These are phyloP conservation scores for Solanum tarijense DNA, from an alignment of 257 asterid genomes.

Conservation along the genomic window DNA sequence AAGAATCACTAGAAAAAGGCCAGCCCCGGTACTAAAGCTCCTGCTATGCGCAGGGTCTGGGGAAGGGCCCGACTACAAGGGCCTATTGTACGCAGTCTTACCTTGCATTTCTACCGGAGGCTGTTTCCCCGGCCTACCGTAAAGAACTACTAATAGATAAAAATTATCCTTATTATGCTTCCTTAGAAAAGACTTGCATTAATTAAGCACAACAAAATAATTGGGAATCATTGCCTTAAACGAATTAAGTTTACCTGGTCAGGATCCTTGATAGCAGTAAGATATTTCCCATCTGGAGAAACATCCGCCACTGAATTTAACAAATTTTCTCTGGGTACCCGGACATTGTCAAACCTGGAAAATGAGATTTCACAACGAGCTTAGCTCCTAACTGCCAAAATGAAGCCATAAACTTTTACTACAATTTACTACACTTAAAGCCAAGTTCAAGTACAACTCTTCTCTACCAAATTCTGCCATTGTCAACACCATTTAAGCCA, in stretches of 20 bases:
- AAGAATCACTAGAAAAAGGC: neutral
- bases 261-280: slow-evolving; percentile 82
- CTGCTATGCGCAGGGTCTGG: too few relatives aligned
- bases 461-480: slow-evolving; percentile 76
- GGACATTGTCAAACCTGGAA: slow-evolving; percentile 90
- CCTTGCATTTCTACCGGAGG: too few relatives aligned
- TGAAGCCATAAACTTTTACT: neutral
- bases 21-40: too few relatives aligned
- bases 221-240: neutral
- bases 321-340: slow-evolving; percentile 82
- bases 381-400: neutral
- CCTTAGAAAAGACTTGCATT: neutral
- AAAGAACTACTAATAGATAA: neutral
- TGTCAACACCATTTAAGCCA: slow-evolving; percentile 97
- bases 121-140: neutral
- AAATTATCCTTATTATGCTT: neutral
- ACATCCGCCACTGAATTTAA: slow-evolving; percentile 97
- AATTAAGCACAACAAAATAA: neutral
- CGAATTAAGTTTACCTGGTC: slow-evolving; percentile 51
- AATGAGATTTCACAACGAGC: neutral
- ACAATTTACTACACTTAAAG: neutral
- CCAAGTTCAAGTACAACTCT: neutral
- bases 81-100: too few relatives aligned
- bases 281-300: slow-evolving; percentile 72
- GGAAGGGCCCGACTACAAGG: too few relatives aligned